Evolutionary conservation across 108 stramenopile genomes (phyloP).

Genomic region (Cyclotella baltica): DNA sequence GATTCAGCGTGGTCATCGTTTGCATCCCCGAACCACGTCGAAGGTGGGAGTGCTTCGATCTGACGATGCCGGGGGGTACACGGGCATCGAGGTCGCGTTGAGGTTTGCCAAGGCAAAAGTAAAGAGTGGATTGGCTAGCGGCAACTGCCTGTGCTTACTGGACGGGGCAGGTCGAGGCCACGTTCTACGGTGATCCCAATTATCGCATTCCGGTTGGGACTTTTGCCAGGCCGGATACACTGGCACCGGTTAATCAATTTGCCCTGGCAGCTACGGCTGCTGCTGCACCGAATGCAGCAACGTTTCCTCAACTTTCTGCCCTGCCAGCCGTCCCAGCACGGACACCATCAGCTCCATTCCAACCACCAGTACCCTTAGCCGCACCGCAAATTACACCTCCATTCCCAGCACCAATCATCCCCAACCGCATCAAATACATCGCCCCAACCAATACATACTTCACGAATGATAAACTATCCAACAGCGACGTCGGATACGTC

Average conservation of each 20-base stretch:
- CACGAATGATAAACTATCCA: background rate
- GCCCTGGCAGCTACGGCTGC: background rate
- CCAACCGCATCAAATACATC: background rate
- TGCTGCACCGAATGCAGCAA: background rate
- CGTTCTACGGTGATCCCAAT: conserved; percentile 11
- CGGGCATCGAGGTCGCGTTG: conserved; percentile 3
- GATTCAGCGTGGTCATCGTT: conserved; percentile 1
- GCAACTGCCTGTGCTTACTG: conserved; percentile 4
- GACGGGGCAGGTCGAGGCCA: conserved; percentile 19
- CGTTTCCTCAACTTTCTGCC: background rate
- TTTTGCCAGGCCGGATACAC: background rate
- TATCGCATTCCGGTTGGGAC: background rate
- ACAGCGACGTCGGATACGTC: conserved; percentile 16
- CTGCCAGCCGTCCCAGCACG: background rate
- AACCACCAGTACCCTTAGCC: background rate
- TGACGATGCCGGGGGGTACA: background rate
- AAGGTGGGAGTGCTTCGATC: conserved; percentile 6
- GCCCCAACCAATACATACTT: background rate
- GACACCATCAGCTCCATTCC: background rate
- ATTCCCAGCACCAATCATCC: background rate
- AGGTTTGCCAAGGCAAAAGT: conserved; percentile 2
- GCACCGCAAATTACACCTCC: background rate
- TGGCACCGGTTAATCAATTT: background rate
- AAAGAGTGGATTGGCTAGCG: background rate
- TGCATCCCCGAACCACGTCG: background rate